Conservation (phyloP, 768 basidiomycete genomes). For the Lactarius hatsudake region DNA sequence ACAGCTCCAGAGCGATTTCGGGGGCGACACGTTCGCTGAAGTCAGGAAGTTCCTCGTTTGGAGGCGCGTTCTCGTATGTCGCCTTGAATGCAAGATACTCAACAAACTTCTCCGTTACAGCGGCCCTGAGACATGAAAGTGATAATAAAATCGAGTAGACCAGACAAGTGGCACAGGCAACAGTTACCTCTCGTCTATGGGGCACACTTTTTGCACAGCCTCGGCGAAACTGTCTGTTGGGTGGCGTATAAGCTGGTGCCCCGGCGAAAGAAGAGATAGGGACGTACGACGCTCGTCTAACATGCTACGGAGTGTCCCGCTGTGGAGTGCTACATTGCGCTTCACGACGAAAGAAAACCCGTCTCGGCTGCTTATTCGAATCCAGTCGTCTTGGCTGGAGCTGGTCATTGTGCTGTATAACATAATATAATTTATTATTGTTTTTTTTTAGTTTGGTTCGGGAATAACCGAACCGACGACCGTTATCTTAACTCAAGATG, state of each 20-base stretch:
- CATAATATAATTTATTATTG: not conserved
- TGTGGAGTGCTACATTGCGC: conserved; percentile 69
- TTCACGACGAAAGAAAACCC: conserved; percentile 79
- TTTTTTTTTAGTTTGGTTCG: not conserved
- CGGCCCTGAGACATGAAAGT: conserved; percentile 36
- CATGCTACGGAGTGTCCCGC: conserved; percentile 81
- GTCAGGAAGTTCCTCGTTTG: conserved; percentile 83
- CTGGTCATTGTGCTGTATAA: conserved; percentile 8
- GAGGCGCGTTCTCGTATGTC: conserved; percentile 64
- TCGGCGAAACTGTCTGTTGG: conserved; percentile 68
- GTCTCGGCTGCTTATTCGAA: conserved; percentile 72
- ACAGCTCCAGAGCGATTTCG: conserved; percentile 89
- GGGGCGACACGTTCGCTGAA: conserved; percentile 81
- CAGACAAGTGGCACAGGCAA: not conserved
- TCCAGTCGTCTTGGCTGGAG: conserved; percentile 53
- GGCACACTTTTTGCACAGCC: conserved; percentile 65
- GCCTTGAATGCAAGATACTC: conserved; percentile 89
- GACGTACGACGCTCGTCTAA: conserved; percentile 65
- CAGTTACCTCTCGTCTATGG: conserved; percentile 66
- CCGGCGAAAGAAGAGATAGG: conserved; percentile 15
- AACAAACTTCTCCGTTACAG: conserved; percentile 82
- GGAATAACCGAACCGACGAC: conserved; percentile 15
- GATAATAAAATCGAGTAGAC: not conserved
- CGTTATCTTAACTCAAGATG: not conserved
- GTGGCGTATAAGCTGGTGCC: conserved; percentile 7